A percentile compares a stretch with the other conserved stretches of the same genome.
Conservation (phyloP, 805 yeast genomes). For the Diddensiella transvaalensis region DNA sequence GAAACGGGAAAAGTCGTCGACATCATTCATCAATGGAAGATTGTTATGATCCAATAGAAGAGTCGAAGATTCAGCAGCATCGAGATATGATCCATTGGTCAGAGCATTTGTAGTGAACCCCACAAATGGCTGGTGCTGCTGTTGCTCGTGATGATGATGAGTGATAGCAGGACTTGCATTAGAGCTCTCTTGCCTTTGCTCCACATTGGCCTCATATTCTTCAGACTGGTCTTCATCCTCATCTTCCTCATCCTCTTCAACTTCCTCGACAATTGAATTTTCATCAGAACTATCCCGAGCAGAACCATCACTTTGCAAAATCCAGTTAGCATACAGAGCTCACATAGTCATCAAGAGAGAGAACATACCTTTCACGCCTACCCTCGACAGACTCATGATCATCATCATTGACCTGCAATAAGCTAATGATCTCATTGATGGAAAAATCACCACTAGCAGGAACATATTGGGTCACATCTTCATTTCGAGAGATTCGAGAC, state of each 20-base stretch:
- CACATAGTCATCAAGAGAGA: too few species aligned
- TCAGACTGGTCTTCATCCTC: background rate
- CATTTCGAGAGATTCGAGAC: conserved; percentile 19
- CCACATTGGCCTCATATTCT: background rate
- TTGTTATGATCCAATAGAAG: conserved; percentile 2
- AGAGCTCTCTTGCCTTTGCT: background rate
- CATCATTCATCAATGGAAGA: background rate
- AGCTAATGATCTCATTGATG: conserved; percentile 24
- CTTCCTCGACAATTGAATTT: conserved; percentile 3
- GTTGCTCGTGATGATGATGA: background rate
- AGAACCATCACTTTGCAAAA: background rate
- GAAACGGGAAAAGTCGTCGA: background rate
- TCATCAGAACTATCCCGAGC: conserved; percentile 5
- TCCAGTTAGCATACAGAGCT: too few species aligned
- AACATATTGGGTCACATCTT: conserved; percentile 20
- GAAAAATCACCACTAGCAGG: conserved; percentile 21
- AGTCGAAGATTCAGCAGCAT: background rate
- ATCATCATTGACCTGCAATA: conserved; percentile 14
- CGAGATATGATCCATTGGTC: background rate
- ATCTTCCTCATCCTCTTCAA: conserved; percentile 2
- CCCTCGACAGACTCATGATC: background rate
- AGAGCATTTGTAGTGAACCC: conserved; percentile 5
- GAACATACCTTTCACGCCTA: background rate
- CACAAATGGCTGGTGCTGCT: conserved; percentile 2
- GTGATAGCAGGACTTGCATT: too few species aligned